These are phyloP conservation scores for Curvularia hawaiiensis DNA, from an alignment of 2,329 filamentous ascomycete species.

Conservation along the genomic window DNA sequence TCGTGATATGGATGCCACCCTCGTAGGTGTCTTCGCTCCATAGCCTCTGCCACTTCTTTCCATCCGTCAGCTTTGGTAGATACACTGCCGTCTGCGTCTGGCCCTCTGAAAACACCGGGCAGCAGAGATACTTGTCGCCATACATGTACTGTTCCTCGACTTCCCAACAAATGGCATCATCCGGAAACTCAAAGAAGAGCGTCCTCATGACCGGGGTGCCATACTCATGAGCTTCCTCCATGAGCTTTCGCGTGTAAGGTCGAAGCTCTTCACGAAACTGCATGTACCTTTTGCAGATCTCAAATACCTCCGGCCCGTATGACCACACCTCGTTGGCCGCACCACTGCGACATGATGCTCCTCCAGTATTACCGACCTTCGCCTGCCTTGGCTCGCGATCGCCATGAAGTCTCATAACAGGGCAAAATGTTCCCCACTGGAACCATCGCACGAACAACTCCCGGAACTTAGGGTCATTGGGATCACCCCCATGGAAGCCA, in stretches of 20 bases:
- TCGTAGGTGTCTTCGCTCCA: slow-evolving; percentile 41
- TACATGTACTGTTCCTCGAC: slow-evolving; percentile 69
- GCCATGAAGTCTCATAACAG: slow-evolving; percentile 70
- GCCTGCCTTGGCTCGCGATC: slow-evolving; percentile 65
- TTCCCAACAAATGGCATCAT: slow-evolving; percentile 60
- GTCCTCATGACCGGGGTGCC: slow-evolving; percentile 67
- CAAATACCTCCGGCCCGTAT: slow-evolving; percentile 65
- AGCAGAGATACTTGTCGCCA: slow-evolving; percentile 63
- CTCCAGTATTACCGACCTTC: slow-evolving; percentile 42
- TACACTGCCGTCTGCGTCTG: slow-evolving; percentile 56
- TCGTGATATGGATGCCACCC: slow-evolving; percentile 43
- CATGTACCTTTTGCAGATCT: slow-evolving; percentile 66
- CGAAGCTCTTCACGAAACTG: slow-evolving; percentile 62
- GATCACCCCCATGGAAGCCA: slow-evolving; percentile 70
- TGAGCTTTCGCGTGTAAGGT: slow-evolving; percentile 62
- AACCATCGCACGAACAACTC: slow-evolving; percentile 72
- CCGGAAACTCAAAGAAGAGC: slow-evolving; percentile 68
- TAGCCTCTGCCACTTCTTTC: slow-evolving; percentile 52
- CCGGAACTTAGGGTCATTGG: slow-evolving; percentile 60
- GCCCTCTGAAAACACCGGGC: slow-evolving; percentile 60
- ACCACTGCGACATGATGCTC: slow-evolving; percentile 51
- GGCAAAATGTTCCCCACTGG: slow-evolving; percentile 70
- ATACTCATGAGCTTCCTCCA: slow-evolving; percentile 64
- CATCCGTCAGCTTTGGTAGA: slow-evolving; percentile 50
- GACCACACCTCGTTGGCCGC: slow-evolving; percentile 70